Evolutionary conservation across 768 basidiomycete genomes (phyloP).

Genomic region (Scleroderma bovista): DNA sequence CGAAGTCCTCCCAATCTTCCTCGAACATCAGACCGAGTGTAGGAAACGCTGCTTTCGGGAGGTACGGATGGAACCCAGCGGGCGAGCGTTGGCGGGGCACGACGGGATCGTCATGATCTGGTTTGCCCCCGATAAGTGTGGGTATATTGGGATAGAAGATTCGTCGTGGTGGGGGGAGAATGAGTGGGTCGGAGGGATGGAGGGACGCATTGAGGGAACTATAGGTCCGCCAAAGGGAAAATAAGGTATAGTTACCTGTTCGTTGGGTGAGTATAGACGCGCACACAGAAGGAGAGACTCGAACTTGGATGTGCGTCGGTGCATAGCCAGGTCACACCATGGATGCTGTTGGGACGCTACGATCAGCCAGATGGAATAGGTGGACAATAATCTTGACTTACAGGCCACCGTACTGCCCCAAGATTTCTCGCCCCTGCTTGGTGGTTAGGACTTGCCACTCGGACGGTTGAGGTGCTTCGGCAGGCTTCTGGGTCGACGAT

Average conservation of each 20-base stretch:
- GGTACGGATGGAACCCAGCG: slow-evolving; percentile 65
- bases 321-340: slow-evolving; percentile 66
- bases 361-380: neutral
- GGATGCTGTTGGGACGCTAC: slow-evolving; percentile 41
- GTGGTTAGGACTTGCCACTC: slow-evolving; percentile 59
- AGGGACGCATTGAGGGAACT: slow-evolving; percentile 51
- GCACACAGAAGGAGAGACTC: slow-evolving; percentile 16
- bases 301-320: slow-evolving; percentile 47
- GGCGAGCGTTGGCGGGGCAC: slow-evolving; percentile 41
- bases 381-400: slow-evolving; percentile 22
- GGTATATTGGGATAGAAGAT: slow-evolving; percentile 68
- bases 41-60: slow-evolving; percentile 73
- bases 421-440: slow-evolving; percentile 38
- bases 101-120: slow-evolving; percentile 28
- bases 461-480: slow-evolving; percentile 38
- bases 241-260: slow-evolving; percentile 61
- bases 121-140: slow-evolving; percentile 44
- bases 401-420: slow-evolving; percentile 54
- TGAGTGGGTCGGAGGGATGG: slow-evolving; percentile 39
- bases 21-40: slow-evolving; percentile 58
- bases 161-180: slow-evolving; percentile 62
- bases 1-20: slow-evolving; percentile 76
- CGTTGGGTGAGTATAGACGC: slow-evolving; percentile 3
- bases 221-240: slow-evolving; percentile 76
- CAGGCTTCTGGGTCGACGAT: slow-evolving; percentile 30